Evolutionary conservation across 352 stramenopile species (phyloP).

Genomic region (Pythium myriotylum): DNA sequence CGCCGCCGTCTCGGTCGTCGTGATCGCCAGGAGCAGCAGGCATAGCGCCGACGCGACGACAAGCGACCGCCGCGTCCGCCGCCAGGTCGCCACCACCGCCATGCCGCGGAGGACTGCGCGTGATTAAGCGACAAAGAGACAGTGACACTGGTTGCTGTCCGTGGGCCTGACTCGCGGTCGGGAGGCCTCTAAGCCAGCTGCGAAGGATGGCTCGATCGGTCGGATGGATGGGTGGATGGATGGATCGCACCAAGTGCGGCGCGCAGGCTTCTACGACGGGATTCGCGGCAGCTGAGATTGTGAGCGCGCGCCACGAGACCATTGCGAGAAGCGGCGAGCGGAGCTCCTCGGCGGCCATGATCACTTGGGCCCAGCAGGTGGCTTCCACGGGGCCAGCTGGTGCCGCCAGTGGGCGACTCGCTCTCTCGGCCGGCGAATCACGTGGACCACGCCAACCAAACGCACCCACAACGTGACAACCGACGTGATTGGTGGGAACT

Average conservation of each 20-base stretch:
- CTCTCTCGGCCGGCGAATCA: neutral
- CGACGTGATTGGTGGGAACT: neutral
- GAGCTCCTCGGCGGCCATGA: neutral
- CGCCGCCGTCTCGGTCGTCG: neutral
- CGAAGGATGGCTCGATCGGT: no score
- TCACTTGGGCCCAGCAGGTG: neutral
- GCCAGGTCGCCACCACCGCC: neutral
- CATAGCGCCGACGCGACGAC: conserved; percentile 5
- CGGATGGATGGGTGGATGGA: conserved; percentile 11
- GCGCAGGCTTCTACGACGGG: neutral
- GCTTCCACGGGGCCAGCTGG: neutral
- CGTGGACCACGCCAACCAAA: neutral
- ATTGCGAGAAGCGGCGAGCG: neutral
- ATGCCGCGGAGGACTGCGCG: neutral
- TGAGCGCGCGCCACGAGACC: neutral
- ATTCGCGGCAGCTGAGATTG: neutral
- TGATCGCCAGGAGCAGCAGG: neutral
- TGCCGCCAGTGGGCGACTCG: no score
- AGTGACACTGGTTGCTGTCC: neutral
- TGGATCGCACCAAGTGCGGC: neutral
- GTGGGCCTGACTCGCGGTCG: neutral
- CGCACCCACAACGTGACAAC: neutral
- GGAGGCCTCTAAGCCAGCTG: neutral
- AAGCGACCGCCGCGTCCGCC: neutral
- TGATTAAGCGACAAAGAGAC: neutral